A percentile compares a stretch with the other conserved stretches of the same genome.
Evolutionary conservation across 2,329 filamentous ascomycete species (phyloP).

Genomic region (Botrytis pseudocinerea): DNA sequence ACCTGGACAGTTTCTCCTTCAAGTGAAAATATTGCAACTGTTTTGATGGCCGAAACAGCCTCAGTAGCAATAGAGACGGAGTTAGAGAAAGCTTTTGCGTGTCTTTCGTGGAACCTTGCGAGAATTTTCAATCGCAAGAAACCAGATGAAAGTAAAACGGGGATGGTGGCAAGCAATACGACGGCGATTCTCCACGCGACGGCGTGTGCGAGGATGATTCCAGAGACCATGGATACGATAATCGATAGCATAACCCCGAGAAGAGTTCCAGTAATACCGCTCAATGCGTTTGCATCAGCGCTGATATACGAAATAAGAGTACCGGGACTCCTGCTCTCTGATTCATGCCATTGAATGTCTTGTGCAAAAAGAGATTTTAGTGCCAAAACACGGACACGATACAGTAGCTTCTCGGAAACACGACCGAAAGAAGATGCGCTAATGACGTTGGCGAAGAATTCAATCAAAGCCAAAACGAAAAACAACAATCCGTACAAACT

Average conservation of each 20-base stretch:
- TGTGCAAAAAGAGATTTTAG: constrained; percentile 64
- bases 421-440: constrained; percentile 55
- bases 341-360: constrained; percentile 71
- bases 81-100: constrained; percentile 10
- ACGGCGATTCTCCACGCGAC: constrained; percentile 75
- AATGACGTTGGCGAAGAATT: constrained; percentile 62
- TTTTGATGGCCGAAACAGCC: constrained; percentile 65
- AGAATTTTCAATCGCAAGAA: constrained; percentile 12
- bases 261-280: constrained; percentile 68
- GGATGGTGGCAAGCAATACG: constrained; percentile 66
- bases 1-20: constrained; percentile 55
- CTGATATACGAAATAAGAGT: constrained; percentile 68
- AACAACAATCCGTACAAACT: constrained; percentile 45
- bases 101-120: constrained; percentile 9
- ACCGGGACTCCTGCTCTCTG: constrained; percentile 60
- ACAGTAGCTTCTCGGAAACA: constrained; percentile 64
- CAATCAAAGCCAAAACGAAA: constrained; percentile 55
- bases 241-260: constrained; percentile 69
- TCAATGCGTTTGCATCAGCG: constrained; percentile 65
- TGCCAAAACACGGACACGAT: constrained; percentile 53
- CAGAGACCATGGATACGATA: constrained; percentile 64
- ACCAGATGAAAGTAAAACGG: constrained; percentile 8
- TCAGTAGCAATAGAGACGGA: constrained; percentile 43
- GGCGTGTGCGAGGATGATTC: constrained; percentile 67
- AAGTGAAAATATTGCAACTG: constrained; percentile 56